Evolutionary conservation across 164 flowering plant genomes (phyloP).

Genomic region (Nelumbo lutea): DNA sequence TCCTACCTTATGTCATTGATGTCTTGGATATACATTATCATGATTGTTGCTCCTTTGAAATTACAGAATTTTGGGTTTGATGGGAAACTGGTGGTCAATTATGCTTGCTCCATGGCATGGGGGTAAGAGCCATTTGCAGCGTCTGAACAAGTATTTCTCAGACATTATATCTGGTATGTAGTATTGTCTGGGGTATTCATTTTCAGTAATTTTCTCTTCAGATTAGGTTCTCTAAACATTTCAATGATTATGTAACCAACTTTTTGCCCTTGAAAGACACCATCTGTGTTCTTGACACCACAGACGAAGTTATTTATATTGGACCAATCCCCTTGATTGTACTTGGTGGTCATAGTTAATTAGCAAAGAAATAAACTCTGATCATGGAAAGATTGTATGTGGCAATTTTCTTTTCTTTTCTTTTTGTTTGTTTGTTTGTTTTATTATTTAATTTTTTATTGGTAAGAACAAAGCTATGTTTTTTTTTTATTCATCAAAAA

Average conservation of each 20-base stretch:
- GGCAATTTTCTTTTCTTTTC: too few species aligned
- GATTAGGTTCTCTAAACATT: not conserved
- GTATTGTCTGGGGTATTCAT: not conserved
- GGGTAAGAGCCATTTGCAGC: slow-evolving; percentile 35
- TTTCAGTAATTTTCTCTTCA: not conserved
- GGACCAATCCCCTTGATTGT: too few species aligned
- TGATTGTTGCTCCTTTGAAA: slow-evolving; percentile 4
- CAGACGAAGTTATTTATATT: too few species aligned
- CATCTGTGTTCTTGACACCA: not conserved
- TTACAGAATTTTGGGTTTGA: slow-evolving; percentile 89
- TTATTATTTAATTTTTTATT: too few species aligned
- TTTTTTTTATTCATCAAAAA: too few species aligned
- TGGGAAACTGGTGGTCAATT: slow-evolving; percentile 87
- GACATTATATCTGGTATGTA: not conserved
- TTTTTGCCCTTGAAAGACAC: not conserved
- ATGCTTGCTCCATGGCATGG: slow-evolving; percentile 97
- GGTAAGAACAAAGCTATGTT: too few species aligned
- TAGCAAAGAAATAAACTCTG: too few species aligned
- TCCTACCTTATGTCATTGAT: too few species aligned
- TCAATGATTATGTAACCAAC: not conserved
- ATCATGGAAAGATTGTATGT: too few species aligned
- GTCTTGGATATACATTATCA: not conserved
- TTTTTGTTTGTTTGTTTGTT: too few species aligned
- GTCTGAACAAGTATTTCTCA: not conserved
- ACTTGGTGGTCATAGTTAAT: too few species aligned